Percentiles rank a stretch among this genome's conserved stretches.
Evolutionary conservation across 1,139 yeast species (phyloP).

Genomic region (Diutina rugosa): DNA sequence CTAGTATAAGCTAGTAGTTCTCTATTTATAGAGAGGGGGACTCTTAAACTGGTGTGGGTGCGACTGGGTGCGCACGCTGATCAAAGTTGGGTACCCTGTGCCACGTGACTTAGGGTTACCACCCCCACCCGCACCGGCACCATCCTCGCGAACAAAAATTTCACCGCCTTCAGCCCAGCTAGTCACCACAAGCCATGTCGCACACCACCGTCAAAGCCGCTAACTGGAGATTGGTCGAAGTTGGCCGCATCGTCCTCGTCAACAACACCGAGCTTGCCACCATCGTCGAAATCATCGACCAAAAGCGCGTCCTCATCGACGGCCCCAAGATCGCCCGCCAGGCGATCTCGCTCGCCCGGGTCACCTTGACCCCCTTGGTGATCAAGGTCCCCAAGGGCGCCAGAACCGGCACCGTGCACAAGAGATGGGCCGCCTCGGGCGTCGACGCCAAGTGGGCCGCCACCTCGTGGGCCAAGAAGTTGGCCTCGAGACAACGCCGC

Average conservation of each 20-base stretch:
- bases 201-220: constrained; percentile 79
- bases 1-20: no score
- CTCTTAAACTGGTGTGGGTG: no score
- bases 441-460: constrained; percentile 85
- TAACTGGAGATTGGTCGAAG: constrained; percentile 99
- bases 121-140: not conserved
- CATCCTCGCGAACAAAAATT: constrained; percentile 6
- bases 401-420: constrained; percentile 70
- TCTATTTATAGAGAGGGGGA: no score
- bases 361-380: constrained; percentile 87
- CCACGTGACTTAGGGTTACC: not conserved
- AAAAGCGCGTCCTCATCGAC: constrained; percentile 94
- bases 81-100: not conserved
- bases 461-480: constrained; percentile 95
- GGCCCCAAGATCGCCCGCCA: constrained; percentile 97
- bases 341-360: constrained; percentile 75
- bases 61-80: not conserved
- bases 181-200: constrained; percentile 15
- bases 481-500: constrained; percentile 91
- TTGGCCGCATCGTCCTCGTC: constrained; percentile 97
- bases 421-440: constrained; percentile 91
- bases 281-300: constrained; percentile 97
- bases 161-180: constrained; percentile 25
- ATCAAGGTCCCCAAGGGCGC: constrained; percentile 90
- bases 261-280: constrained; percentile 76